These are phyloP conservation scores for Recurvomyces mirabilis DNA, from an alignment of 495 filamentous ascomycete genomes.

Conservation along the genomic window DNA sequence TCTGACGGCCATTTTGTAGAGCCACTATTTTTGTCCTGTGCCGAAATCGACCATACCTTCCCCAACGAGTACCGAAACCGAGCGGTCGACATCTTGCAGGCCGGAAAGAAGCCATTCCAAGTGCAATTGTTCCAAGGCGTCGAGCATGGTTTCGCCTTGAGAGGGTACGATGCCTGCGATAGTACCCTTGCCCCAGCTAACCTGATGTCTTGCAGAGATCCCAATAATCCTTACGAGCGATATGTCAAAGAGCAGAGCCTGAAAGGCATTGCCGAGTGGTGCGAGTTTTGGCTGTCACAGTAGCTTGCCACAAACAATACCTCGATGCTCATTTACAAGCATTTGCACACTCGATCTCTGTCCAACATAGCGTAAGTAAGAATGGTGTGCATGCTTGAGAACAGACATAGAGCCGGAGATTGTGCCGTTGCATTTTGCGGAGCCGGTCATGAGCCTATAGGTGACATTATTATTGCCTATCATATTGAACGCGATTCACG, in stretches of 20 bases:
- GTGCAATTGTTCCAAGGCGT: constrained; percentile 22
- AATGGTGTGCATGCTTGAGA: too few relatives aligned
- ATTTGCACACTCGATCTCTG: too few relatives aligned
- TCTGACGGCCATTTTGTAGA: neutral
- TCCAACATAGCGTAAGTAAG: too few relatives aligned
- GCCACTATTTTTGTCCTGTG: constrained; percentile 22
- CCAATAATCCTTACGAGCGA: constrained; percentile 2
- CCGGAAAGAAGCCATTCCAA: constrained; percentile 17
- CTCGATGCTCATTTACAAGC: too few relatives aligned
- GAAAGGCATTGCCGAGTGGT: constrained; percentile 1
- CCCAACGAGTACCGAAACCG: constrained; percentile 16
- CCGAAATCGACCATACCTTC: constrained; percentile 25
- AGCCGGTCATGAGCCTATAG: too few relatives aligned
- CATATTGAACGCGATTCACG: too few relatives aligned
- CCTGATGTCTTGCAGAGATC: neutral
- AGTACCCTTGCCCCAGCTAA: neutral
- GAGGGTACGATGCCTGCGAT: neutral
- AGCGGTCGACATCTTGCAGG: constrained; percentile 21
- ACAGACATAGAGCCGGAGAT: too few relatives aligned
- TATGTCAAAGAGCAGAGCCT: constrained; percentile 1
- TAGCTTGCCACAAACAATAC: too few relatives aligned
- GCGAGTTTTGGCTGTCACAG: constrained; percentile 3
- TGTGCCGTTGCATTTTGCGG: too few relatives aligned
- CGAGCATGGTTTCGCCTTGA: constrained; percentile 22
- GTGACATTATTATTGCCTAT: too few relatives aligned